Conservation (phyloP, 2,329 filamentous ascomycete genomes). For the Penicillium digitatum region DNA sequence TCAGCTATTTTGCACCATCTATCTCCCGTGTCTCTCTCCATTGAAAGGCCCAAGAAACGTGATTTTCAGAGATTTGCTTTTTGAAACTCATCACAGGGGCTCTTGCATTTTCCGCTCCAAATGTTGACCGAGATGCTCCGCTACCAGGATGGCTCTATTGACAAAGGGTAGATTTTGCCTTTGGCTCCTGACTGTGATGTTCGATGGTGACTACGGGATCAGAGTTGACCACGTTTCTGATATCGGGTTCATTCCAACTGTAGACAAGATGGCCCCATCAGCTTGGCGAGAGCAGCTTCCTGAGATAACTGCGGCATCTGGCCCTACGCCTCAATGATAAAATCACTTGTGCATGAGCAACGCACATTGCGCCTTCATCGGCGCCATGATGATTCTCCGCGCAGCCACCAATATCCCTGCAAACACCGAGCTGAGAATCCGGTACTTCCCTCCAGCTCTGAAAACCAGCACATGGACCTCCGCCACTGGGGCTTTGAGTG, state of each 20-base stretch:
- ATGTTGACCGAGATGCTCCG: background rate
- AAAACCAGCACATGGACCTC: background rate
- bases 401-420: slow-evolving; percentile 44
- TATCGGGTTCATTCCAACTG: slow-evolving; percentile 37
- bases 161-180: slow-evolving; percentile 35
- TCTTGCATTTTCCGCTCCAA: slow-evolving; percentile 31
- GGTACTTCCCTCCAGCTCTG: slow-evolving; percentile 32
- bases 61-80: slow-evolving; percentile 29
- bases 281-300: slow-evolving; percentile 30
- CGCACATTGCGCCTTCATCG: slow-evolving; percentile 49
- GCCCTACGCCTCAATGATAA: slow-evolving; percentile 49
- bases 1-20: background rate
- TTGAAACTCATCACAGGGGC: slow-evolving; percentile 41
- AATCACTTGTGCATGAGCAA: slow-evolving; percentile 54
- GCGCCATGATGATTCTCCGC: slow-evolving; percentile 52
- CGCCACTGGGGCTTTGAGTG: slow-evolving; percentile 25
- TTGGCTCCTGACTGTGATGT: slow-evolving; percentile 48
- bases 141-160: background rate
- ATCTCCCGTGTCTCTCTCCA: slow-evolving; percentile 9
- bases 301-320: slow-evolving; percentile 45
- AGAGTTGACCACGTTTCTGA: slow-evolving; percentile 55
- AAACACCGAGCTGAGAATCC: slow-evolving; percentile 46
- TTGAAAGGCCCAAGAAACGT: slow-evolving; percentile 23
- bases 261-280: slow-evolving; percentile 41
- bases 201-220: slow-evolving; percentile 42